Base-by-base conservation (phyloP, 2,329 filamentous ascomycete genomes). In the Hymenoscyphus fructigenus region DNA sequence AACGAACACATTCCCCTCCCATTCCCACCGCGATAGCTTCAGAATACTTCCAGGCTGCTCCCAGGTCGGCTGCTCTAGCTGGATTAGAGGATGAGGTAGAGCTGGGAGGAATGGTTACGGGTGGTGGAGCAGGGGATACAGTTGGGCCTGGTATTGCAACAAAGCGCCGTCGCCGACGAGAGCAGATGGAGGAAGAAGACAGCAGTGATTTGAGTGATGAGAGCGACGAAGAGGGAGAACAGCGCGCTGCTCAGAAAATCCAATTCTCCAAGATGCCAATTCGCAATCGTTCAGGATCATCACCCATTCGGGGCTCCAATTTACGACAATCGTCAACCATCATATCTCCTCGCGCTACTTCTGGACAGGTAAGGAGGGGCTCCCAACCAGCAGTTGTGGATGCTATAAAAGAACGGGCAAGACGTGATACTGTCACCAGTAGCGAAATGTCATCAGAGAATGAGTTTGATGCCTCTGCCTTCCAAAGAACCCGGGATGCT, bases 261-360 rank as follows among this genome's bases (percentile, higher is more conserved):
- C 93, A 94, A 75, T 99, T 99, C 78, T 88, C 91, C 59, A 98
- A 98, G 79, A 94, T 97, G 91, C 94, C 95, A 0, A 85, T 97
- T 55, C 87, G 93, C 34, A 88, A 88, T 70, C 88, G 94, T 63
- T 91, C 93, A 29, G 94, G 92, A 12, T 97, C 93, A 0, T 97
- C 94, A 58, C 94, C 94, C 3, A 88, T 91, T 44, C 88, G 92
- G 69, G 86, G 84, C 15, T 88, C 88, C 17, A 86, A 84, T 65
- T 77, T 87, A 29, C 82, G 83, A 56, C 87, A 89, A 66, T 81
- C 83, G 3, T 75, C 81, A 12, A 76, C 93, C 17, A 91, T 92
- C 12, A 96, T 92, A 0, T 97, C 94, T 59, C 93, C 93, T 1
- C 79, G 80, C 6, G 72, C 80, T 70, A 32, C 32, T 65, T 80